Base-by-base conservation (phyloP, 2,329 filamentous ascomycete genomes). In the Neoarthrinium moseri region DNA sequence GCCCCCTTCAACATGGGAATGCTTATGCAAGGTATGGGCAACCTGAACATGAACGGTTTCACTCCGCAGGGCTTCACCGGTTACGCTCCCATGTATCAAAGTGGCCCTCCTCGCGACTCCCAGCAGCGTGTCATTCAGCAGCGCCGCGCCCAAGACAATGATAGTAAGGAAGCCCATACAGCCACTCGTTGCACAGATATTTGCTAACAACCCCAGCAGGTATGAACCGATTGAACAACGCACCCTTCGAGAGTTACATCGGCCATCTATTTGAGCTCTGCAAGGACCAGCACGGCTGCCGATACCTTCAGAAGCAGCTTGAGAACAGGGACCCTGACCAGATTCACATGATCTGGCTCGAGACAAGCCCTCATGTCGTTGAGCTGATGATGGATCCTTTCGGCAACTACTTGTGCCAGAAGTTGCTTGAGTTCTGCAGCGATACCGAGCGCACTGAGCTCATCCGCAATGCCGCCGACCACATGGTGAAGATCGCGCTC, bases 361-460 rank as follows among this genome's bases (percentile, higher is more conserved):
- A 99, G 74, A 96, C 91, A 43, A 90, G 92, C 63, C 80, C 87
- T 62, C 91, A 97, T 66, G 91, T 99, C 57, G 86, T 95, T 52
- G 94, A 99, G 73, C 78, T 99, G 54, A 99, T 99, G 94, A 96
- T 91, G 50, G 92, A 99, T 69, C 92, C 94, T 8, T 99, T 99
- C 67, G 94, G 94, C 66, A 99, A 99, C 75, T 99, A 99, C 69
- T 84, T 99, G 56, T 97, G 92, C 76, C 94, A 99, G 76, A 99
- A 97, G 79, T 77, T 99, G 51, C 81, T 99, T 24, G 94, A 99
- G 71, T 95, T 86, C 67, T 92, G 90, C 71, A 95, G 89, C 64
- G 89, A 97, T 61, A 89, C 96, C 43, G 92, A 99, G 74, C 90
- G 94, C 55, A 97, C 92, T 44, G 83, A 85, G 34, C 81, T 99